Conservation (phyloP, 768 basidiomycete genomes). For the Mycena metata region DNA sequence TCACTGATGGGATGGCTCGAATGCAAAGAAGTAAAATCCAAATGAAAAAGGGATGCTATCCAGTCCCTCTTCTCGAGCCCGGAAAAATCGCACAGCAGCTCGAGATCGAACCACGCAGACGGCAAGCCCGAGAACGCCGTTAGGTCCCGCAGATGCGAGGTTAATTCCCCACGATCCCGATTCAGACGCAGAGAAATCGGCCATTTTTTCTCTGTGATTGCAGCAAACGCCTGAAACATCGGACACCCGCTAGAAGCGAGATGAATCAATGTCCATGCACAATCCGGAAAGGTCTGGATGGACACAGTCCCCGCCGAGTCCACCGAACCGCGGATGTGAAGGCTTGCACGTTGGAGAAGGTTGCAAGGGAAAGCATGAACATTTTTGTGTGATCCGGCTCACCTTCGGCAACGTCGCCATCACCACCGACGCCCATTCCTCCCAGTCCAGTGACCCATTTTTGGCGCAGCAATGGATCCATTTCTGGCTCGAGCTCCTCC, state of each 20-base stretch:
- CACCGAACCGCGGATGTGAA: conserved; percentile 31
- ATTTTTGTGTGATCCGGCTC: conserved; percentile 30
- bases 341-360: conserved; percentile 25
- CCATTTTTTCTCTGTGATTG: conserved; percentile 9
- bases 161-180: conserved; percentile 33
- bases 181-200: conserved; percentile 27
- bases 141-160: conserved; percentile 30
- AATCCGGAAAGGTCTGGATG: conserved; percentile 13
- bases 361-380: conserved; percentile 22
- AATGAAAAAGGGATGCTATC: conserved; percentile 33
- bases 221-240: conserved; percentile 26
- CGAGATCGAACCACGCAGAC: conserved; percentile 15
- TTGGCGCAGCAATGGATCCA: conserved; percentile 48
- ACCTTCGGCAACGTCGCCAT: conserved; percentile 30
- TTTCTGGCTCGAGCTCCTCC: conserved; percentile 55
- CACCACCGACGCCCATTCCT: conserved; percentile 41
- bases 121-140: conserved; percentile 32
- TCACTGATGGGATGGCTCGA: conserved; percentile 30
- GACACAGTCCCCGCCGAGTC: conserved; percentile 43
- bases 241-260: conserved; percentile 31
- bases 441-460: conserved; percentile 58
- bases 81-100: conserved; percentile 32
- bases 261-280: conserved; percentile 15
- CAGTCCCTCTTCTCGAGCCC: conserved; percentile 15
- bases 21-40: conserved; percentile 36